Evolutionary conservation across 2,329 filamentous ascomycete species (phyloP).

Genomic region (Colletotrichum sp.): DNA sequence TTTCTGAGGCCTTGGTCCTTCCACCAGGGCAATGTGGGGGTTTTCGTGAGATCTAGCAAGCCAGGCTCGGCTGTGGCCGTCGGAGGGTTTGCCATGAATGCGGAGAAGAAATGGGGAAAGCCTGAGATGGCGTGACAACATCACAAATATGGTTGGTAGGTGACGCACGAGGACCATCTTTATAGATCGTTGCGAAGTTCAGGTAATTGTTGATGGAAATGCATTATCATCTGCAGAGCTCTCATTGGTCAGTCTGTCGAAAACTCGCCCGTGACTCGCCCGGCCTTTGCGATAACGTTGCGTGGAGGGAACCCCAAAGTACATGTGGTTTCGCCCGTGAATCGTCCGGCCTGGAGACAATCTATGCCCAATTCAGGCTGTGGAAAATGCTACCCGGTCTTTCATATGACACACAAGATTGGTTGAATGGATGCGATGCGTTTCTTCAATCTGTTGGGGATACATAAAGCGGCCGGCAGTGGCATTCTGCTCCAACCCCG

Average conservation of each 20-base stretch:
- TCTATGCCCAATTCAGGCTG: not conserved
- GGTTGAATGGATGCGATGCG: not conserved
- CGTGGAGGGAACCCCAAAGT: not conserved
- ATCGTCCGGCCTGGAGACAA: not conserved
- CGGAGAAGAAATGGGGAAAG: not conserved
- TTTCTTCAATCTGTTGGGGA: not conserved
- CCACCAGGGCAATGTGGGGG: not conserved
- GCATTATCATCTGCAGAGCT: not conserved
- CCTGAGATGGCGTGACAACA: not conserved
- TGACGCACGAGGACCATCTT: not conserved
- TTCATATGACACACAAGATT: not conserved
- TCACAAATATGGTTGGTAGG: not conserved
- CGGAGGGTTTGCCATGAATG: not conserved
- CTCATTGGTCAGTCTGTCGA: not conserved
- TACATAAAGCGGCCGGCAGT: not conserved
- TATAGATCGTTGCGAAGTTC: not conserved
- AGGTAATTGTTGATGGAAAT: not conserved
- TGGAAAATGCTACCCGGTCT: not conserved
- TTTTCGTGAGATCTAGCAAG: not conserved
- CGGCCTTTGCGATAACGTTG: not conserved
- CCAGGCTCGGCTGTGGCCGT: not conserved
- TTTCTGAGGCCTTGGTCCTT: not conserved
- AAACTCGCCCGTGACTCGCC: not conserved
- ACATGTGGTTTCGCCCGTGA: not conserved
- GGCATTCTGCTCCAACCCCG: not conserved